Percentiles rank a stretch among this genome's conserved stretches.
These are phyloP conservation scores for Geotrichum aggregatum DNA, from an alignment of 1,139 yeast species.

Conservation along the genomic window DNA sequence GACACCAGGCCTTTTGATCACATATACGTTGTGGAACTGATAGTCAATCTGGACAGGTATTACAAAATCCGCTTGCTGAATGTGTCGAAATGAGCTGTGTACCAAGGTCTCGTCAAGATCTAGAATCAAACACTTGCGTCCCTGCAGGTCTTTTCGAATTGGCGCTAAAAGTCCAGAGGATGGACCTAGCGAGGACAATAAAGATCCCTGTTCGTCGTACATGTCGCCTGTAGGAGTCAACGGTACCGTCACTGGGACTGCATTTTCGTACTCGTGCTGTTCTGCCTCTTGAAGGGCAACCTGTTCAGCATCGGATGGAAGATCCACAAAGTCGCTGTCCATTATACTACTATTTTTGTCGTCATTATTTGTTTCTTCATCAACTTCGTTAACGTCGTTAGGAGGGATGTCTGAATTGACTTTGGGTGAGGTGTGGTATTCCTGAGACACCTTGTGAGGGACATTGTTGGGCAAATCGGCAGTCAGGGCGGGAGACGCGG, in stretches of 20 bases:
- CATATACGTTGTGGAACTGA: constrained; percentile 90
- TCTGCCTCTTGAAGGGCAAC: constrained; percentile 11
- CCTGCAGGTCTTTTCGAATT: constrained; percentile 42
- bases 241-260: not conserved
- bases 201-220: constrained; percentile 14
- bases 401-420: too few relatives aligned
- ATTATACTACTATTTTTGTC: constrained; percentile 12
- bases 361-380: not conserved
- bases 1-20: constrained; percentile 95
- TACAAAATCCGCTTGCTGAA: constrained; percentile 90
- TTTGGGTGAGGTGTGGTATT: not conserved
- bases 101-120: constrained; percentile 96
- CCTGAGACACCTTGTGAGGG: not conserved
- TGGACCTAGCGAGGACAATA: constrained; percentile 16
- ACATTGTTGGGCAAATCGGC: not conserved
- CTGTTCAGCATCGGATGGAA: constrained; percentile 1
- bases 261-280: constrained; percentile 17
- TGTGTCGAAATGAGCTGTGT: constrained; percentile 88
- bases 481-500: not conserved
- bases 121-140: constrained; percentile 79
- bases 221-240: constrained; percentile 5
- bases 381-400: not conserved
- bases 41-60: constrained; percentile 89
- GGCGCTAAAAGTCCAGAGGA: constrained; percentile 55
- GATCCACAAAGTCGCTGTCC: constrained; percentile 13